These are phyloP conservation scores for Clonostachys rhizophaga DNA, from an alignment of 2,329 filamentous ascomycete genomes.

Conservation along the genomic window DNA sequence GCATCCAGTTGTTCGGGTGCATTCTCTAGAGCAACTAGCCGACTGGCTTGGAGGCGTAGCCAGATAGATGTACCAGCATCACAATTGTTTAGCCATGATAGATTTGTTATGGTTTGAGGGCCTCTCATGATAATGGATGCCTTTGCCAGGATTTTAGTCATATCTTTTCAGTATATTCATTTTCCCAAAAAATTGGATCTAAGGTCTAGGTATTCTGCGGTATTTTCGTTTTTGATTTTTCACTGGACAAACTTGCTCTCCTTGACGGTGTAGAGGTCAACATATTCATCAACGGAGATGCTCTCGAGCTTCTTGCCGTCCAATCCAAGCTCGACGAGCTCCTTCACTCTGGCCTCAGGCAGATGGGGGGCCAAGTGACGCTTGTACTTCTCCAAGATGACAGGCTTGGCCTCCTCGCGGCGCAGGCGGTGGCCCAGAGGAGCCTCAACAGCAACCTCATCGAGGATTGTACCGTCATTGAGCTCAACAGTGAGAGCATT, in stretches of 20 bases:
- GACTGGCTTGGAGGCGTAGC: too few relatives aligned
- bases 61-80: too few relatives aligned
- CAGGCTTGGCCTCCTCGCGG: conserved; percentile 94
- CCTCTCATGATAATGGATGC: too few relatives aligned
- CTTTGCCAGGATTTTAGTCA: too few relatives aligned
- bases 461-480: conserved; percentile 87
- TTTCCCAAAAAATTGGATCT: too few relatives aligned
- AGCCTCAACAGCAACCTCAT: conserved; percentile 89
- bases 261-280: conserved; percentile 72
- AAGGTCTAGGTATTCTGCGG: too few relatives aligned
- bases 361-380: conserved; percentile 85
- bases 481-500: conserved; percentile 94
- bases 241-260: conserved; percentile 49
- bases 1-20: too few relatives aligned
- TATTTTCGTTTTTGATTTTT: not conserved
- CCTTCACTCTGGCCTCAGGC: conserved; percentile 68
- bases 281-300: conserved; percentile 86
- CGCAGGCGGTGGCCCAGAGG: conserved; percentile 88
- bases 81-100: too few relatives aligned
- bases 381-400: conserved; percentile 94
- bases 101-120: too few relatives aligned
- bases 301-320: conserved; percentile 71
- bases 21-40: too few relatives aligned
- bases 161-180: too few relatives aligned
- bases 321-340: conserved; percentile 76